These are phyloP conservation scores for Kluyveromyces lactis DNA, from an alignment of 805 yeast species.

Conservation along the genomic window DNA sequence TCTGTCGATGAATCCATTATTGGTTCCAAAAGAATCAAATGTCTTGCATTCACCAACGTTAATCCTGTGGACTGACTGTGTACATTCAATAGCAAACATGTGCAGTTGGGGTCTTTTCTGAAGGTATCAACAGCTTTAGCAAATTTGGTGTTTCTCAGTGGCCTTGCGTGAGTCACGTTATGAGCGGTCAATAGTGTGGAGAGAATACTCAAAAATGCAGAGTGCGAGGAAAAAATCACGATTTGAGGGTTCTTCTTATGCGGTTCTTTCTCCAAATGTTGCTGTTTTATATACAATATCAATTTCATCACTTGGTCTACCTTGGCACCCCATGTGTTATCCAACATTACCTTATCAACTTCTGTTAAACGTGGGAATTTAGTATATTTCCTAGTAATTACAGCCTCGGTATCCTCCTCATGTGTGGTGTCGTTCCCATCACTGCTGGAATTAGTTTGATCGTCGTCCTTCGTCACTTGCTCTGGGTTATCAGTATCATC, in stretches of 20 bases:
- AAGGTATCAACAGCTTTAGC: constrained; percentile 38
- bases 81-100: constrained; percentile 81
- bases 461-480: neutral
- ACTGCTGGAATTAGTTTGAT: neutral
- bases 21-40: constrained; percentile 89
- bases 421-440: neutral
- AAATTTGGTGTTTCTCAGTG: constrained; percentile 22
- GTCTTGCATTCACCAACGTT: constrained; percentile 85
- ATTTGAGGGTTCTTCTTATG: constrained; percentile 53
- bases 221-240: constrained; percentile 86
- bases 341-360: constrained; percentile 37
- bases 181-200: constrained; percentile 57
- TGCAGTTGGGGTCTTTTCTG: constrained; percentile 50
- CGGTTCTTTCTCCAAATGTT: constrained; percentile 32
- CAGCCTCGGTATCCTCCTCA: neutral
- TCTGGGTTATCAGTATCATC: neutral
- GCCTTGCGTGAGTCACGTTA: constrained; percentile 49
- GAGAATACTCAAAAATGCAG: constrained; percentile 58
- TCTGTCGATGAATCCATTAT: constrained; percentile 81
- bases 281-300: constrained; percentile 49
- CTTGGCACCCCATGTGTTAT: constrained; percentile 68
- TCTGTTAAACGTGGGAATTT: constrained; percentile 30
- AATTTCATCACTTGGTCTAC: constrained; percentile 76
- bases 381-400: constrained; percentile 10
- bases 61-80: constrained; percentile 85